A percentile compares a stretch with the other conserved stretches of the same genome.
These are phyloP conservation scores for Blastobotrys muscicola DNA, from an alignment of 805 yeast species.

Conservation along the genomic window DNA sequence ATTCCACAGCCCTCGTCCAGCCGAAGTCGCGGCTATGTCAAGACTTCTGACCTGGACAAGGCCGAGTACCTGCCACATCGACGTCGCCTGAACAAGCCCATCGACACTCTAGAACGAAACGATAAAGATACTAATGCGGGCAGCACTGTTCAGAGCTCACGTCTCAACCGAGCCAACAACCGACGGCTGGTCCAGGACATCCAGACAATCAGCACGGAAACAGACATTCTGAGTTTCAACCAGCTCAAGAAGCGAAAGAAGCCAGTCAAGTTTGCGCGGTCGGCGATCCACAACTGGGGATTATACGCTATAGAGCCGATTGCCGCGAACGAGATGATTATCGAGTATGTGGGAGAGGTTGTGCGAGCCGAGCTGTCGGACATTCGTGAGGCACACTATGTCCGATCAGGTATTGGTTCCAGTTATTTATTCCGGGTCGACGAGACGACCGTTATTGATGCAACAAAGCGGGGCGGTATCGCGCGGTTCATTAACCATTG, in stretches of 20 bases:
- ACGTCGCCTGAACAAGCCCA: conserved; percentile 34
- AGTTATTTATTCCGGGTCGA: conserved; percentile 88
- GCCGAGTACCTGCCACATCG: conserved; percentile 76
- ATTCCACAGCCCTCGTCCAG: background rate
- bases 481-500: conserved; percentile 96
- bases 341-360: conserved; percentile 94
- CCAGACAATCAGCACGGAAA: conserved; percentile 56
- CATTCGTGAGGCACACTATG: conserved; percentile 74
- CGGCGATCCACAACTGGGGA: conserved; percentile 98
- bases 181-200: conserved; percentile 63
- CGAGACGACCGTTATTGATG: conserved; percentile 91
- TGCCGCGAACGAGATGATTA: conserved; percentile 94
- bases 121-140: conserved; percentile 12
- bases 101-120: conserved; percentile 17
- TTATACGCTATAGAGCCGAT: conserved; percentile 91
- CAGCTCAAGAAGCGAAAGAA: conserved; percentile 84
- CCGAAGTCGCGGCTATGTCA: conserved; percentile 62
- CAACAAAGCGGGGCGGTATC: conserved; percentile 94
- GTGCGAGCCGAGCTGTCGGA: conserved; percentile 92
- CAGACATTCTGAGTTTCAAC: conserved; percentile 73
- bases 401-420: conserved; percentile 90
- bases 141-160: conserved; percentile 43
- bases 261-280: conserved; percentile 92
- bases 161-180: conserved; percentile 78
- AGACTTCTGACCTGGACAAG: conserved; percentile 65